Conservation (phyloP, 2,329 filamentous ascomycete genomes). For the Dothistroma pini region DNA sequence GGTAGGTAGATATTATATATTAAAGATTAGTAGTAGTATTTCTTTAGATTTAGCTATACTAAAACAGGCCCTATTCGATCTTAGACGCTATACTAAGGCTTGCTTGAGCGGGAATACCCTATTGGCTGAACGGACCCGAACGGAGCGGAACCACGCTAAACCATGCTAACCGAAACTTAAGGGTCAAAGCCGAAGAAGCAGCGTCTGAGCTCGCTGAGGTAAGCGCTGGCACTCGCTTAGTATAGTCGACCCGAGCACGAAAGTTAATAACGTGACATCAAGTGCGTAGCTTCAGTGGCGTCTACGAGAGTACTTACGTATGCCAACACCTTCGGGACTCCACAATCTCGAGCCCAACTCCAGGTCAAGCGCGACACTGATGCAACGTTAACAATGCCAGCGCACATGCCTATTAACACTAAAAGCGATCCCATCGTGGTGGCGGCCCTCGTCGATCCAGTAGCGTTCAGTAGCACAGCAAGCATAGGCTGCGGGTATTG, state of each 20-base stretch:
- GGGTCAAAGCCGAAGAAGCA: too few relatives aligned
- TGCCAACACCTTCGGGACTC: slow-evolving; percentile 23
- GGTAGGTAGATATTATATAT: too few relatives aligned
- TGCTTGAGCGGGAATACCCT: too few relatives aligned
- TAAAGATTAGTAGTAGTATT: too few relatives aligned
- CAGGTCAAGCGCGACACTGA: slow-evolving; percentile 27
- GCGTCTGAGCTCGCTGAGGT: too few relatives aligned
- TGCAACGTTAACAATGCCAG: slow-evolving; percentile 20
- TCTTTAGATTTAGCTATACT: too few relatives aligned
- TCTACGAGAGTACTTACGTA: slow-evolving; percentile 16
- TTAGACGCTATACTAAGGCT: too few relatives aligned
- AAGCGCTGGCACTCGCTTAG: slow-evolving; percentile 22
- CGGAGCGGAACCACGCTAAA: too few relatives aligned
- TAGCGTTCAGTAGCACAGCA: slow-evolving; percentile 23
- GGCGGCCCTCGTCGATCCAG: slow-evolving; percentile 18
- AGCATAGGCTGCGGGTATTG: slow-evolving; percentile 23
- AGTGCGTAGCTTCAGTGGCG: not conserved
- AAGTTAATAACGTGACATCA: not conserved
- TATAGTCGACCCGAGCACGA: slow-evolving; percentile 12
- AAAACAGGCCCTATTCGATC: too few relatives aligned
- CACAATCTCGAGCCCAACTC: slow-evolving; percentile 29
- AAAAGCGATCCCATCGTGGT: slow-evolving; percentile 19
- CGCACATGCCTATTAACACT: slow-evolving; percentile 14
- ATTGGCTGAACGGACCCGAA: too few relatives aligned
- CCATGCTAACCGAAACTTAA: too few relatives aligned